These are phyloP conservation scores for Phanerochaete sordida DNA, from an alignment of 768 basidiomycete species.

Conservation along the genomic window DNA sequence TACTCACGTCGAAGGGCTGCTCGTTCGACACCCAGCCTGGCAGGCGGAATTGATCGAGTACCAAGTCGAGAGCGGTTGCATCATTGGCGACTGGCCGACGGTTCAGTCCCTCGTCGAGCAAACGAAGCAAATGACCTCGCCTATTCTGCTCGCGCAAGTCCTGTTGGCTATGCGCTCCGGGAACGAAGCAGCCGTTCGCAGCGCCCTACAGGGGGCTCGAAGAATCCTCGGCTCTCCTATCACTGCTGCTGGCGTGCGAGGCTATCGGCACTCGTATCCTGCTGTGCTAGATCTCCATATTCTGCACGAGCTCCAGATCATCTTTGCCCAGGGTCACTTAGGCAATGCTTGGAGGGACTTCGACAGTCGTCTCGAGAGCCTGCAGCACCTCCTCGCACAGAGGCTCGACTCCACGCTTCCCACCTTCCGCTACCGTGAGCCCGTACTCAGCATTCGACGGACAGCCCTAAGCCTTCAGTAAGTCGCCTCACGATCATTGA, in stretches of 20 bases:
- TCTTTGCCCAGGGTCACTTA: constrained; percentile 34
- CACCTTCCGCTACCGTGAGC: constrained; percentile 84
- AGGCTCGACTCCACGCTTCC: constrained; percentile 80
- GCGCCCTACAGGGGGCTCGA: constrained; percentile 62
- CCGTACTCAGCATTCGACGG: constrained; percentile 84
- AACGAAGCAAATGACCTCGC: constrained; percentile 49
- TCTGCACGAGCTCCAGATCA: constrained; percentile 79
- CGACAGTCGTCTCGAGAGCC: constrained; percentile 30
- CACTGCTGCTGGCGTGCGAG: constrained; percentile 71
- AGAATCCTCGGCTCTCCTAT: constrained; percentile 75
- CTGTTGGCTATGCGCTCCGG: constrained; percentile 74
- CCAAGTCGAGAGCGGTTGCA: constrained; percentile 93
- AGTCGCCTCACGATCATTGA: constrained; percentile 16
- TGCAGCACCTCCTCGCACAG: constrained; percentile 50
- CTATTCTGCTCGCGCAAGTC: constrained; percentile 73
- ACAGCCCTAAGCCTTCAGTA: constrained; percentile 70
- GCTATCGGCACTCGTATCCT: constrained; percentile 86
- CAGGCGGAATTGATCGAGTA: constrained; percentile 71
- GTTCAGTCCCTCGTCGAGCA: constrained; percentile 59
- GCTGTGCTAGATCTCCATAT: constrained; percentile 82
- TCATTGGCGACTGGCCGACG: constrained; percentile 90
- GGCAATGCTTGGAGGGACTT: constrained; percentile 26
- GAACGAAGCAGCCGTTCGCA: constrained; percentile 40
- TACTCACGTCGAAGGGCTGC: constrained; percentile 90
- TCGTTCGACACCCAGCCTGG: constrained; percentile 86